Conservation (phyloP, 2,329 filamentous ascomycete genomes). For the Nemania sp. region DNA sequence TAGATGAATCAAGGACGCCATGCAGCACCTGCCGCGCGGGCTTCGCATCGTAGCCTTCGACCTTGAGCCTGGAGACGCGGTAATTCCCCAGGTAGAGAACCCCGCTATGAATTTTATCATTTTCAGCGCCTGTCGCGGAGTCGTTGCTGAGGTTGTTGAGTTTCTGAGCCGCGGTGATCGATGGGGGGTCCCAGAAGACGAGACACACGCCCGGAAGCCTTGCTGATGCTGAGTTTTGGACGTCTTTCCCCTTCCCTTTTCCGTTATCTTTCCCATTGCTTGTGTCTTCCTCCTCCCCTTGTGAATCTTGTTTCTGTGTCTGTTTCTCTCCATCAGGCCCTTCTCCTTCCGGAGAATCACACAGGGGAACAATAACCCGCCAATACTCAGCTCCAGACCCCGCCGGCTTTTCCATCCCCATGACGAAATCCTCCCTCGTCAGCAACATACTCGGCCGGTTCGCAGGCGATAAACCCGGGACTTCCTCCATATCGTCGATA, state of each 20-base stretch:
- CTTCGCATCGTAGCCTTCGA: slow-evolving; percentile 41
- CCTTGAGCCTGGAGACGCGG: slow-evolving; percentile 39
- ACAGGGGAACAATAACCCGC: no score
- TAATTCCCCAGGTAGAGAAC: slow-evolving; percentile 21
- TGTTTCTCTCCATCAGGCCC: no score
- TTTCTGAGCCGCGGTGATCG: no score
- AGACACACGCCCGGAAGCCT: slow-evolving; percentile 11
- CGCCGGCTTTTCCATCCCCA: no score
- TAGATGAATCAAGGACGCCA: slow-evolving; percentile 28
- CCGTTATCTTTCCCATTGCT: no score
- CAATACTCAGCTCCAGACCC: no score
- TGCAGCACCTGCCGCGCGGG: slow-evolving; percentile 35
- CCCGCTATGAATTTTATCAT: neutral
- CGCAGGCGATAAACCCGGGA: neutral
- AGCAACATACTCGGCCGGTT: neutral
- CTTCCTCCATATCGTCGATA: slow-evolving; percentile 7
- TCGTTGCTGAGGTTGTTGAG: no score
- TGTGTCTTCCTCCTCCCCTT: no score
- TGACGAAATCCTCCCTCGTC: neutral
- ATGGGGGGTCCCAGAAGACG: slow-evolving; percentile 17
- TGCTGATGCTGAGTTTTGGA: no score
- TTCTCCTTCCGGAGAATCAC: no score
- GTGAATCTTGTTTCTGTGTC: no score
- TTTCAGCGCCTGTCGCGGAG: neutral
- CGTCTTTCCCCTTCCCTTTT: no score